Base-by-base conservation (phyloP, 192 early-diverging fungal species). In the Podila epigama region DNA sequence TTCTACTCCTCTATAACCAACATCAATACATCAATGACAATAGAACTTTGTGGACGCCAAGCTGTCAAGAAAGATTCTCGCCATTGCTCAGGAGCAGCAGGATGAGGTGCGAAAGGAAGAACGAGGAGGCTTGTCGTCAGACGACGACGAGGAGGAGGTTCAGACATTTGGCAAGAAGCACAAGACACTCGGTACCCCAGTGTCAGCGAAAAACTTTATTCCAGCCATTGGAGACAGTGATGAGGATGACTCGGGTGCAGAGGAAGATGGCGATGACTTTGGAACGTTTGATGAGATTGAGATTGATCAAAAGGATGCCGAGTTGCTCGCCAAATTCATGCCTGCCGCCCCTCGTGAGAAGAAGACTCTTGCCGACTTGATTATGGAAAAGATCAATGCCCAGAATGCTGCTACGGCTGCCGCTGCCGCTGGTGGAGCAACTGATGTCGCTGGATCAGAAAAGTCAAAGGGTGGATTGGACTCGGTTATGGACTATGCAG, bases 371-470 rank as follows among this genome's bases (percentile, higher is more conserved):
- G 94, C 97, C 4, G 96, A 99, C 68, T 79, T 99, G 51, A 99
- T 99, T 75, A 96, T 97, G 94, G 88, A 90, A 65, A 97, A 97
- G 85, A 96, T 99, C 67, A 86, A 91, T 59, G 88, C 91, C 52
- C 89, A 90, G 63, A 88, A 94, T 69, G 85, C 71, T 8, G 69
- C 61, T 13, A 80, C 84, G 54, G 73, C 73, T 29, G 73, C 73
- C n/a, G 66, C 60, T 35, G 53, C 71, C n/a, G 51, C 51, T 27
- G 6, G 42, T 18, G 66, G 55, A 20, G 58, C n/a, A 0, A 22
- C 20, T 9, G 81, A 63, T 70, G 73, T 63, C 34, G 60, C 66
- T 25, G 82, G 62, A 25, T 81, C 69, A 40, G 68, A 70, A 15
- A 59, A 73, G 37, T 22, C n/a, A 22, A 75, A 75, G 73, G 68